These are phyloP conservation scores for Phytophthora palmivora DNA, from an alignment of 352 stramenopile genomes.

Conservation along the genomic window DNA sequence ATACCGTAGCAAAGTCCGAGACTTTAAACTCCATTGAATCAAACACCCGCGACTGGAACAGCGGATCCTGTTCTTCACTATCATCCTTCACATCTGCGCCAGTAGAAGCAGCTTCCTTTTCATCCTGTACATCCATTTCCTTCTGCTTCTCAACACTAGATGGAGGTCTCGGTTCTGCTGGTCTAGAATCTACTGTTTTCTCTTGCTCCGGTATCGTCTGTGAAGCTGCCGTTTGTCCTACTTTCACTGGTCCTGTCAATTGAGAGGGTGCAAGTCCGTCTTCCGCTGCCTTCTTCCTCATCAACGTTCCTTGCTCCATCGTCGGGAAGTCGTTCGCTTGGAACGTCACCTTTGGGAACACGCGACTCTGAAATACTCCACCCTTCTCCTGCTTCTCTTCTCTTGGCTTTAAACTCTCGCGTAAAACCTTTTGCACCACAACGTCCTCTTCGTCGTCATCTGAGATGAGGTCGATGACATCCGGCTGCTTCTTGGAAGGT, in stretches of 20 bases:
- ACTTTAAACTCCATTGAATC: slow-evolving; percentile 45
- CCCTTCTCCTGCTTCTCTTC: slow-evolving; percentile 2
- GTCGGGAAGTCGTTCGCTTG: slow-evolving; percentile 45
- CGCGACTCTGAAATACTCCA: slow-evolving; percentile 29
- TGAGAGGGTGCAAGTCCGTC: not conserved
- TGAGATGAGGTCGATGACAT: slow-evolving; percentile 38
- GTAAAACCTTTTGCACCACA: slow-evolving; percentile 8
- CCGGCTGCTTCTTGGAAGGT: slow-evolving; percentile 10
- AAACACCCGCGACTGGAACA: slow-evolving; percentile 54
- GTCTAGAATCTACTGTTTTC: slow-evolving; percentile 7
- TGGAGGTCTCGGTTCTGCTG: slow-evolving; percentile 4
- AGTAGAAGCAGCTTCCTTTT: not conserved
- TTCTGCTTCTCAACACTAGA: not conserved
- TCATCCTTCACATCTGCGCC: not conserved
- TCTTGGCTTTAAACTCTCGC: slow-evolving; percentile 11
- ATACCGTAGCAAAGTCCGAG: slow-evolving; percentile 51
- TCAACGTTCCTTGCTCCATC: slow-evolving; percentile 12
- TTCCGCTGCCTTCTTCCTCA: slow-evolving; percentile 25
- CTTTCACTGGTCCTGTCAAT: not conserved
- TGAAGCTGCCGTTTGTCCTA: not conserved
- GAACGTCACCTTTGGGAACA: slow-evolving; percentile 38
- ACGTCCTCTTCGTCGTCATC: slow-evolving; percentile 23
- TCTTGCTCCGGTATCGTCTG: not conserved
- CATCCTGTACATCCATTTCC: not conserved
- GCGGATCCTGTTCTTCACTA: slow-evolving; percentile 4